Percentiles rank a stretch among this genome's conserved stretches.
phyloP scores from a whole-genome alignment of 2,329 filamentous ascomycete species.

The Metarhizium rileyi region DNA sequence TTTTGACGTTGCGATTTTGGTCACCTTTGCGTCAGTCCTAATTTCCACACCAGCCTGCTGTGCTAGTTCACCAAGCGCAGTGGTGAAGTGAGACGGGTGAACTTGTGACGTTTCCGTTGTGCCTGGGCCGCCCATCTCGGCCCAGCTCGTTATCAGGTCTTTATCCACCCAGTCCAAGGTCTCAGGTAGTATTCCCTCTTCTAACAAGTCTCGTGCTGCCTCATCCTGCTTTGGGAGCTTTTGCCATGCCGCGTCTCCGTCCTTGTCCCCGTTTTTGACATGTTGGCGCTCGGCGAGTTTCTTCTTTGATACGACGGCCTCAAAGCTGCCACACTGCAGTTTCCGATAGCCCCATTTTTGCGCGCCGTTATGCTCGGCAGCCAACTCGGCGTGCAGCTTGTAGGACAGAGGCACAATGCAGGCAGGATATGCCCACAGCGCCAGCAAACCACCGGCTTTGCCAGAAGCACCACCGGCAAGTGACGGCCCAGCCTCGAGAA shows the following conservation, averaged over 20 bases:
- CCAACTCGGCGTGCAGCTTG: slow-evolving; percentile 70
- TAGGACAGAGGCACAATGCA: slow-evolving; percentile 82
- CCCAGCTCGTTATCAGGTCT: slow-evolving; percentile 58
- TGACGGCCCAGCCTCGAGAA: slow-evolving; percentile 73
- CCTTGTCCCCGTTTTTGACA: slow-evolving; percentile 24
- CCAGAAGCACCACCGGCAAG: slow-evolving; percentile 90
- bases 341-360: slow-evolving; percentile 79
- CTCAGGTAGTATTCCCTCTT: slow-evolving; percentile 54
- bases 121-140: slow-evolving; percentile 65
- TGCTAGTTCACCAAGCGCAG: slow-evolving; percentile 68
- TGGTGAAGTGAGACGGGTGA: slow-evolving; percentile 87
- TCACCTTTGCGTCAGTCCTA: slow-evolving; percentile 56
- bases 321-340: slow-evolving; percentile 59
- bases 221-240: slow-evolving; percentile 51
- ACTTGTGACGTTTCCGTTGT: slow-evolving; percentile 81
- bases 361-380: slow-evolving; percentile 71
- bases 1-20: slow-evolving; percentile 47
- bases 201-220: slow-evolving; percentile 35
- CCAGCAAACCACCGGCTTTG: slow-evolving; percentile 86
- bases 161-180: slow-evolving; percentile 80
- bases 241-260: slow-evolving; percentile 40
- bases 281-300: slow-evolving; percentile 22
- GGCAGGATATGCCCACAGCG: slow-evolving; percentile 81
- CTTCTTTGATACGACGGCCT: slow-evolving; percentile 26
- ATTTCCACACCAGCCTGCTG: slow-evolving; percentile 59